Evolutionary conservation across 257 asterid species (phyloP).

Genomic region (Nicotiana undulata): DNA sequence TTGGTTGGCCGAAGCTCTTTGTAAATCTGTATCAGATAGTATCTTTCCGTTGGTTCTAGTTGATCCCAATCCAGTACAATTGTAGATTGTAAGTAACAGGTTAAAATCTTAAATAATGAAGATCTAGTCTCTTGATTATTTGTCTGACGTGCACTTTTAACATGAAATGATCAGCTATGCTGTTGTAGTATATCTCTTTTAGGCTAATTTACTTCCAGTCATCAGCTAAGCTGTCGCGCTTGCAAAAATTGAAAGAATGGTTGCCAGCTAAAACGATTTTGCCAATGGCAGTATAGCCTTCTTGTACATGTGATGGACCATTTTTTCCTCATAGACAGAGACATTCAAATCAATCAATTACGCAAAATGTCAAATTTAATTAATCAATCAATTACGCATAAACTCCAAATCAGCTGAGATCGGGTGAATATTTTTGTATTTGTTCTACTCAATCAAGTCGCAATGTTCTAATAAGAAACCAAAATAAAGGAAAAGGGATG

Average conservation of each 20-base stretch:
- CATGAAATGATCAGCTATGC: not conserved
- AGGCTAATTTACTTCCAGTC: no score
- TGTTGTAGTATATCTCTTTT: not conserved
- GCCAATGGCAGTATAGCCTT: not conserved
- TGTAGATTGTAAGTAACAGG: not conserved
- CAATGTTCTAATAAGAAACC: not conserved
- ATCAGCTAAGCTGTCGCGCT: no score
- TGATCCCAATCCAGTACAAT: not conserved
- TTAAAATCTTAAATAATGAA: not conserved
- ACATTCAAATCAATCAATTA: not conserved
- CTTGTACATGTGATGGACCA: not conserved
- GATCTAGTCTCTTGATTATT: not conserved
- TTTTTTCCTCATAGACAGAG: not conserved
- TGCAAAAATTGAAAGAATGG: not conserved
- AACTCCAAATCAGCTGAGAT: not conserved
- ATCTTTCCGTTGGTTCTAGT: not conserved
- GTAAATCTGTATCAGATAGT: not conserved
- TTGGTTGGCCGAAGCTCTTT: not conserved
- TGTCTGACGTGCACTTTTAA: not conserved
- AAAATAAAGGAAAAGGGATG: not conserved
- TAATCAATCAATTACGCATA: not conserved
- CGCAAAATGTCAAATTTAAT: no score
- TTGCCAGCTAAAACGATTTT: not conserved
- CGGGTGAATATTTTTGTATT: no score
- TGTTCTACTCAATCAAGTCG: not conserved